Conservation (phyloP, 1,284 basidiomycete genomes). For the Malassezia arunalokei region DNA sequence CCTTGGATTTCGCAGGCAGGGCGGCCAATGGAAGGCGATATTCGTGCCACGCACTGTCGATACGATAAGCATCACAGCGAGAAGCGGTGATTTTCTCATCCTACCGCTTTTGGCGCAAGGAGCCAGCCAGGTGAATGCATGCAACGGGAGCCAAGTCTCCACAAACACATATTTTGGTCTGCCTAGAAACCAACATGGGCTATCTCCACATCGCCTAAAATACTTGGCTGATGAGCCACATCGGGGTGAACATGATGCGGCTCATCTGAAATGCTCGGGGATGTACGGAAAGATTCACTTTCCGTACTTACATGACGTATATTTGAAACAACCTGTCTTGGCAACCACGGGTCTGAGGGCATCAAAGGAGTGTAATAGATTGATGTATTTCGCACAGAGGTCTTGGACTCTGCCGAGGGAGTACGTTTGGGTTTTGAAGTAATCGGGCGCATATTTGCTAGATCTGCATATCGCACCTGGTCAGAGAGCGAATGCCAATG, state of each 20-base stretch:
- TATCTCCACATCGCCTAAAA: not conserved
- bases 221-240: not conserved
- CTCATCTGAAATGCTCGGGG: not conserved
- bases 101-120: not conserved
- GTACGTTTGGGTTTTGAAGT: not conserved
- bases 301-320: conserved; percentile 2
- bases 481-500: conserved; percentile 11
- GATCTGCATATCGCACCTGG: not conserved
- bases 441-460: not conserved
- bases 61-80: conserved; percentile 39
- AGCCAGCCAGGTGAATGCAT: not conserved
- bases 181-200: not conserved
- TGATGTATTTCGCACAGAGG: not conserved
- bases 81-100: conserved; percentile 18
- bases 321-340: not conserved
- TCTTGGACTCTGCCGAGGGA: not conserved
- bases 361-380: not conserved
- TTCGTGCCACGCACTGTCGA: conserved; percentile 34
- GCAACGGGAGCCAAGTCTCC: not conserved
- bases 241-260: not conserved
- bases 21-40: conserved; percentile 40
- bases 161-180: not conserved
- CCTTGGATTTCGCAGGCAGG: conserved; percentile 17
- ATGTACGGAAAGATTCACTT: not conserved
- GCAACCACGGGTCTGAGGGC: not conserved